phyloP scores from a whole-genome alignment of 441 rosid species.

The Codiaeum variegatum region DNA sequence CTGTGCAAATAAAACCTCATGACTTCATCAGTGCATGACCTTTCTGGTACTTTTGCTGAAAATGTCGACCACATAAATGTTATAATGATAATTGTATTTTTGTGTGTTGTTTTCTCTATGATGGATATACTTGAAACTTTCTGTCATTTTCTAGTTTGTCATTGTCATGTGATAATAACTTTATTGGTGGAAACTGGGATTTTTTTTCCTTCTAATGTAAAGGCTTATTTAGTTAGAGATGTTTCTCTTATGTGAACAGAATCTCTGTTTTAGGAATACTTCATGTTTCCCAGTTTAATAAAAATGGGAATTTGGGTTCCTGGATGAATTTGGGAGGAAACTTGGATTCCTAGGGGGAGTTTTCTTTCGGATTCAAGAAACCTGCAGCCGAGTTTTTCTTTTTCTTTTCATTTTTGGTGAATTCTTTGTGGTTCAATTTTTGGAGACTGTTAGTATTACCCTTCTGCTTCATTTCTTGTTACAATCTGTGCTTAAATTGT shows the following conservation, averaged over 20 bases:
- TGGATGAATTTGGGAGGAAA: background rate
- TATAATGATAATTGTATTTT: background rate
- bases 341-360: background rate
- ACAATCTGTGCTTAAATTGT: background rate
- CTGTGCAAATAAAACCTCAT: slow-evolving; percentile 30
- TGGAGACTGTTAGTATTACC: background rate
- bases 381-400: background rate
- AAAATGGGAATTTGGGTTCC: background rate
- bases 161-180: background rate
- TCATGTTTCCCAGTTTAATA: background rate
- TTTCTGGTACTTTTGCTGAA: slow-evolving; percentile 42
- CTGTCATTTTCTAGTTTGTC: background rate
- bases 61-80: slow-evolving; percentile 15
- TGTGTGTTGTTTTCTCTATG: background rate
- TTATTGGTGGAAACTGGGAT: background rate
- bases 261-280: background rate
- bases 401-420: background rate
- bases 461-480: background rate
- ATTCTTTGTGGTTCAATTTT: background rate
- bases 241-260: background rate
- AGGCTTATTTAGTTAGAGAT: background rate
- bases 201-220: background rate
- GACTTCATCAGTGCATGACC: slow-evolving; percentile 51
- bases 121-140: background rate
- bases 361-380: background rate